Conservation (phyloP, 2,329 filamentous ascomycete species). For the Pseudogymnoascus sp. region DNA sequence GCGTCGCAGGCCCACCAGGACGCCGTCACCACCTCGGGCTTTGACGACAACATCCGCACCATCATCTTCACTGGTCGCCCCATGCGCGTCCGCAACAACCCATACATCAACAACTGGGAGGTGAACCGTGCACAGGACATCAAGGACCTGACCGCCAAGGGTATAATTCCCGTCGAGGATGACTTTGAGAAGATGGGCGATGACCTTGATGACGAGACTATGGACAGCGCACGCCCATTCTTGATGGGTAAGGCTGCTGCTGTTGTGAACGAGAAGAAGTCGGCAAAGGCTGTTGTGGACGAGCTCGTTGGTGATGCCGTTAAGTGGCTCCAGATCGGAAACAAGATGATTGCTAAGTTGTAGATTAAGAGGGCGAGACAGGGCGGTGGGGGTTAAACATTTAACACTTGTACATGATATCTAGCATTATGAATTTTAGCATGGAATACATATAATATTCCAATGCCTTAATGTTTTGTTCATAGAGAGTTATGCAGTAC, state of each 20-base stretch:
- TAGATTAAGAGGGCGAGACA: conserved; percentile 30
- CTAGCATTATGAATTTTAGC: conserved; percentile 7
- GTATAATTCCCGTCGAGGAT: conserved; percentile 85
- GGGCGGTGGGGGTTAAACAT: background rate
- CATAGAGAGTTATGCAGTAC: background rate
- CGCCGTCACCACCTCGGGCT: conserved; percentile 81
- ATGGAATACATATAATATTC: background rate
- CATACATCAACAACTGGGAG: conserved; percentile 96
- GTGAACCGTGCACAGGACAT: conserved; percentile 84
- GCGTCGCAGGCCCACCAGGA: conserved; percentile 93
- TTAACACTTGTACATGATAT: conserved; percentile 5
- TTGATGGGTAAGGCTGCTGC: conserved; percentile 97
- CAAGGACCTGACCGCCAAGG: conserved; percentile 82
- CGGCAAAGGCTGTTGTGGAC: conserved; percentile 85
- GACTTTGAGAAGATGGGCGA: conserved; percentile 83
- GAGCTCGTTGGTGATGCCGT: conserved; percentile 85
- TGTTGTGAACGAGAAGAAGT: conserved; percentile 86
- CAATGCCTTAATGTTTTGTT: background rate
- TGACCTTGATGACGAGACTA: conserved; percentile 69
- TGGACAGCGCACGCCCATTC: conserved; percentile 87
- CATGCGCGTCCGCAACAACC: conserved; percentile 84
- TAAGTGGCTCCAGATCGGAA: conserved; percentile 59
- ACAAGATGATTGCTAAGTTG: conserved; percentile 63
- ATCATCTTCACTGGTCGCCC: conserved; percentile 98
- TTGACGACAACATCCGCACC: conserved; percentile 93